A percentile compares a stretch with the other conserved stretches of the same genome.
These are phyloP conservation scores for Pythium myriotylum DNA, from an alignment of 352 stramenopile genomes.

Conservation along the genomic window DNA sequence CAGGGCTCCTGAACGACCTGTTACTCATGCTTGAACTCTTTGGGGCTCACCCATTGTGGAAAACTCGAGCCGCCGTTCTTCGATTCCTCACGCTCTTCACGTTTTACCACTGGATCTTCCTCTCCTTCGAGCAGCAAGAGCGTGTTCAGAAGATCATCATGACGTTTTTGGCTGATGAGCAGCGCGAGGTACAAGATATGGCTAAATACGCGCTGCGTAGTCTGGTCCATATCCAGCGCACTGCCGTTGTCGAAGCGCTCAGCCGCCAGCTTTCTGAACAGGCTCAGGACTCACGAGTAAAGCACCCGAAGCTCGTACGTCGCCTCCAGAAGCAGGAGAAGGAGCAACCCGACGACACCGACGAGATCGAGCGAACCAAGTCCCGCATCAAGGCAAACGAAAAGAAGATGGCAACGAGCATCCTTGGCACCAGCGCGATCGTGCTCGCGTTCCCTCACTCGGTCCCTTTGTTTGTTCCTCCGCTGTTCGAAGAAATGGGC, in stretches of 20 bases:
- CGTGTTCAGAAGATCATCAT: constrained; percentile 58
- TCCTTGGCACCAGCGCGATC: constrained; percentile 70
- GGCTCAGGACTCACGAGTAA: constrained; percentile 43
- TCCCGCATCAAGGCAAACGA: constrained; percentile 51
- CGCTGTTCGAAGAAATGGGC: constrained; percentile 74
- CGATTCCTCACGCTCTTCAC: constrained; percentile 74
- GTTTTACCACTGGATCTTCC: constrained; percentile 78
- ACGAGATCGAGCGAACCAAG: constrained; percentile 34
- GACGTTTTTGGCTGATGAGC: constrained; percentile 61
- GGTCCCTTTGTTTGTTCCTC: constrained; percentile 64
- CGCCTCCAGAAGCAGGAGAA: constrained; percentile 45
- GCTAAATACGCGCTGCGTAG: constrained; percentile 73
- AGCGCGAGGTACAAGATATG: constrained; percentile 82
- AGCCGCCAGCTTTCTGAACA: constrained; percentile 41
- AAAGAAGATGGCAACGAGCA: constrained; percentile 58
- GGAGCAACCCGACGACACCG: constrained; percentile 33
- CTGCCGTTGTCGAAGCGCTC: constrained; percentile 36
- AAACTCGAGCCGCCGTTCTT: constrained; percentile 67
- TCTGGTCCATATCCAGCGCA: constrained; percentile 61
- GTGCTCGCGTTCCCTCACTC: constrained; percentile 81
- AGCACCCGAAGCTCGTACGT: constrained; percentile 67
- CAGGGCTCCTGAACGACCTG: constrained; percentile 27
- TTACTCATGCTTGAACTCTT: constrained; percentile 50
- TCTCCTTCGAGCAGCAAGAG: constrained; percentile 38
- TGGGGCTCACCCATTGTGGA: constrained; percentile 50